These are phyloP conservation scores for Vigna angularis DNA, from an alignment of 306 rosid genomes.

Conservation along the genomic window DNA sequence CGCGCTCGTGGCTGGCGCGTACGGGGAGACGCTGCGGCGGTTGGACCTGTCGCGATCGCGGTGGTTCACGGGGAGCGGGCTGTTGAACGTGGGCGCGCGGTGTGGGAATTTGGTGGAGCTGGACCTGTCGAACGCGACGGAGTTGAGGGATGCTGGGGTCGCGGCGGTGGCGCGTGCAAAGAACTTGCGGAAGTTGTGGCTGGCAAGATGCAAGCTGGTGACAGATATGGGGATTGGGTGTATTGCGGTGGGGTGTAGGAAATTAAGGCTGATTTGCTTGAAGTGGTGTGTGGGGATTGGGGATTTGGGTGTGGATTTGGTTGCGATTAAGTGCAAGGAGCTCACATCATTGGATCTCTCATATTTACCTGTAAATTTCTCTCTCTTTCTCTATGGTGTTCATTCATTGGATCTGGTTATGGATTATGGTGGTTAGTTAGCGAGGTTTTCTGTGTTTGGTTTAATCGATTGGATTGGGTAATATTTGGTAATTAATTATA, in stretches of 20 bases:
- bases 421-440: background rate
- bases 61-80: slow-evolving; percentile 67
- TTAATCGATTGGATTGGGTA: background rate
- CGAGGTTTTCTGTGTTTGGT: background rate
- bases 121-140: slow-evolving; percentile 83
- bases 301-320: slow-evolving; percentile 82
- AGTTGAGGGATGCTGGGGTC: slow-evolving; percentile 66
- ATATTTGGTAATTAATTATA: background rate
- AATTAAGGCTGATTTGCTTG: slow-evolving; percentile 68
- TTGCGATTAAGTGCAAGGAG: slow-evolving; percentile 86
- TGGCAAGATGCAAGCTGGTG: slow-evolving; percentile 75
- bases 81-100: slow-evolving; percentile 49
- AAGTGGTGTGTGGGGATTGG: slow-evolving; percentile 91
- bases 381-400: background rate
- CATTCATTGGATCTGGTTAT: background rate
- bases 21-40: slow-evolving; percentile 53
- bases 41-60: slow-evolving; percentile 79
- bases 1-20: slow-evolving; percentile 49
- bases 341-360: slow-evolving; percentile 81
- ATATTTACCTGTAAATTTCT: slow-evolving; percentile 69
- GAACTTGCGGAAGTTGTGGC: slow-evolving; percentile 77
- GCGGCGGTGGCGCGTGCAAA: slow-evolving; percentile 76
- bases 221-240: slow-evolving; percentile 96
- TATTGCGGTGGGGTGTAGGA: slow-evolving; percentile 89
- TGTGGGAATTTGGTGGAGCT: slow-evolving; percentile 75